Percentiles rank a stretch among this genome's conserved stretches.
Conservation (phyloP, 2,329 filamentous ascomycete genomes). For the Apiospora rasikravindrae region DNA sequence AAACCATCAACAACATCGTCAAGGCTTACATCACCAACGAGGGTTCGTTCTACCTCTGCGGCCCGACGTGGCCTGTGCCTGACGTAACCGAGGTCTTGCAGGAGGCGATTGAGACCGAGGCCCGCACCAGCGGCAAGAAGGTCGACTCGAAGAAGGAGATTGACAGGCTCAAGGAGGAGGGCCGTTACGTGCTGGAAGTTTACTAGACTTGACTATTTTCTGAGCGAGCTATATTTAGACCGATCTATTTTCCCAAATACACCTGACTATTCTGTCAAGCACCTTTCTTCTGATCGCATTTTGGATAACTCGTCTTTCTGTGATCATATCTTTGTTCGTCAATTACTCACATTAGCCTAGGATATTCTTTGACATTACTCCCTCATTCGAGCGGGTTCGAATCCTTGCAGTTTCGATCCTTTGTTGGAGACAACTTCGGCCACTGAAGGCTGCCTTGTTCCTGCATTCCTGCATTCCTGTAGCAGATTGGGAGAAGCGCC, state of each 20-base stretch:
- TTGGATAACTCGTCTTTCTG: background rate
- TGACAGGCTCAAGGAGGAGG: slow-evolving; percentile 94
- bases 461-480: background rate
- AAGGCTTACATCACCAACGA: slow-evolving; percentile 86
- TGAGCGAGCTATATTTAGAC: slow-evolving; percentile 11
- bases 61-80: slow-evolving; percentile 97
- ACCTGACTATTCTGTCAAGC: background rate
- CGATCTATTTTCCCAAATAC: background rate
- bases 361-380: background rate
- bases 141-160: slow-evolving; percentile 88
- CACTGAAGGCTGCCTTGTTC: background rate
- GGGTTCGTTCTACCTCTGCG: slow-evolving; percentile 95
- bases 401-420: background rate
- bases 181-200: slow-evolving; percentile 94
- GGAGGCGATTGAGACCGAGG: slow-evolving; percentile 85
- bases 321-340: background rate
- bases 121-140: slow-evolving; percentile 74
- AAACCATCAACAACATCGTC: slow-evolving; percentile 82
- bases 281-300: background rate
- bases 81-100: slow-evolving; percentile 93
- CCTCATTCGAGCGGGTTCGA: background rate
- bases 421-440: background rate
- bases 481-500: background rate
- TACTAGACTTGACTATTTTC: slow-evolving; percentile 64
- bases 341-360: background rate